Percentiles rank a stretch among this genome's conserved stretches.
phyloP scores from a whole-genome alignment of 352 stramenopile genomes.

The Phytophthora ramorum region DNA sequence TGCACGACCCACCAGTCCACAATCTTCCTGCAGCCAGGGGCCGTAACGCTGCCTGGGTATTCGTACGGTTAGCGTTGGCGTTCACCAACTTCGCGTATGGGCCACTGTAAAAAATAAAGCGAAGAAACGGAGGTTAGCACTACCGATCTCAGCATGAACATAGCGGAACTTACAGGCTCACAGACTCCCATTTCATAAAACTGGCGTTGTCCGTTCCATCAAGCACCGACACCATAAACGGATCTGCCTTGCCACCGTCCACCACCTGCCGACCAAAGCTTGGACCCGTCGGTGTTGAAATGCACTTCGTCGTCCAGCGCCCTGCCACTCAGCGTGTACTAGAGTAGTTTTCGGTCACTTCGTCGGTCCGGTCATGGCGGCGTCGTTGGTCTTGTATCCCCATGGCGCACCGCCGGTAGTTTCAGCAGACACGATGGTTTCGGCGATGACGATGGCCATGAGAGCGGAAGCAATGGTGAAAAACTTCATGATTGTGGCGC shows the following conservation, averaged over 20 bases:
- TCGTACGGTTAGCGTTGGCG: too few species aligned
- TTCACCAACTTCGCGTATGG: too few species aligned
- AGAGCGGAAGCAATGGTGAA: slow-evolving; percentile 3
- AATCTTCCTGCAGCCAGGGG: slow-evolving; percentile 45
- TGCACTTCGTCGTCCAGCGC: slow-evolving; percentile 42
- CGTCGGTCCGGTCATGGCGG: slow-evolving; percentile 18
- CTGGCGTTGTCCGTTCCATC: not conserved
- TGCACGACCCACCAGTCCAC: slow-evolving; percentile 69
- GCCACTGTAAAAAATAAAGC: too few species aligned
- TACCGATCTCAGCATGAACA: too few species aligned
- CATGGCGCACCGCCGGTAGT: slow-evolving; percentile 10
- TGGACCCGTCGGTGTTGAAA: slow-evolving; percentile 29
- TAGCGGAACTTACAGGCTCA: too few species aligned
- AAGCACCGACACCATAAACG: slow-evolving; percentile 37
- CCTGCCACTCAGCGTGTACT: slow-evolving; percentile 53
- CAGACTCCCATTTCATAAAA: too few species aligned
- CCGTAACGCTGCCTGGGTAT: slow-evolving; percentile 62
- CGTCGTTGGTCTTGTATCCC: slow-evolving; percentile 30
- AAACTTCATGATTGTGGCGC: slow-evolving; percentile 25
- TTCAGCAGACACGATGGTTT: slow-evolving; percentile 10
- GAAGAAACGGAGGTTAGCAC: not conserved
- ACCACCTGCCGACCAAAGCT: slow-evolving; percentile 14
- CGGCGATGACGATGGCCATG: slow-evolving; percentile 10
- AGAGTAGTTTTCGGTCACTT: slow-evolving; percentile 29
- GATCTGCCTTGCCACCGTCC: slow-evolving; percentile 16